Conservation (phyloP, 768 basidiomycete genomes). For the Agrocybe praecox region DNA sequence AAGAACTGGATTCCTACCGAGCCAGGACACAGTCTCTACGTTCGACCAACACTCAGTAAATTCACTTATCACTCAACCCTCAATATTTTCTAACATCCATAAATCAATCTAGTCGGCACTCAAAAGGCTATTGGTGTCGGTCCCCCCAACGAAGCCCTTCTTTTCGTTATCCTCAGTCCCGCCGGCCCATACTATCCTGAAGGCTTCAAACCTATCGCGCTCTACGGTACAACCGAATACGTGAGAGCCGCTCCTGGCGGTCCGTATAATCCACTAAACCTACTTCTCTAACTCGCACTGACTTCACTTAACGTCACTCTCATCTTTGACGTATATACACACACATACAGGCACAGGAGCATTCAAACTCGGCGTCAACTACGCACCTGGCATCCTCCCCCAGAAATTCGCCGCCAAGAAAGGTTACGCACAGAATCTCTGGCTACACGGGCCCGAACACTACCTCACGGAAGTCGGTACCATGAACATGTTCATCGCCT, state of each 20-base stretch:
- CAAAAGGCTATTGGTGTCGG: conserved; percentile 69
- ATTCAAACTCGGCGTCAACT: conserved; percentile 87
- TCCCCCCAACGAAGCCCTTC: conserved; percentile 77
- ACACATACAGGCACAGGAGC: conserved; percentile 76
- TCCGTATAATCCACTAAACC: conserved; percentile 23
- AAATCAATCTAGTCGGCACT: conserved; percentile 63
- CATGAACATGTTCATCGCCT: conserved; percentile 90
- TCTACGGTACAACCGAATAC: conserved; percentile 83
- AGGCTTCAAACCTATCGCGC: conserved; percentile 90
- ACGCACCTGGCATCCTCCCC: conserved; percentile 85
- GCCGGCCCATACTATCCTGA: conserved; percentile 87
- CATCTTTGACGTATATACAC: conserved; percentile 1
- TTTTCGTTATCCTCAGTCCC: conserved; percentile 84
- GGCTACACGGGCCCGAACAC: conserved; percentile 78
- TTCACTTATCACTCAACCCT: conserved; percentile 3
- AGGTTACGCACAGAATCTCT: conserved; percentile 89
- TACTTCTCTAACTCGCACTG: neutral
- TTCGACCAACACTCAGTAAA: conserved; percentile 77
- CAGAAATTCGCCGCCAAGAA: conserved; percentile 74
- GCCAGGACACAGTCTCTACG: conserved; percentile 88
- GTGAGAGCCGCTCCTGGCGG: conserved; percentile 89
- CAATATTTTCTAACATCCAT: neutral
- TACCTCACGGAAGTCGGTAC: conserved; percentile 78
- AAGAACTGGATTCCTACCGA: conserved; percentile 90
- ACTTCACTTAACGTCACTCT: neutral